Base-by-base conservation (phyloP, 805 yeast species). In the Wickerhamomyces ciferrii region DNA sequence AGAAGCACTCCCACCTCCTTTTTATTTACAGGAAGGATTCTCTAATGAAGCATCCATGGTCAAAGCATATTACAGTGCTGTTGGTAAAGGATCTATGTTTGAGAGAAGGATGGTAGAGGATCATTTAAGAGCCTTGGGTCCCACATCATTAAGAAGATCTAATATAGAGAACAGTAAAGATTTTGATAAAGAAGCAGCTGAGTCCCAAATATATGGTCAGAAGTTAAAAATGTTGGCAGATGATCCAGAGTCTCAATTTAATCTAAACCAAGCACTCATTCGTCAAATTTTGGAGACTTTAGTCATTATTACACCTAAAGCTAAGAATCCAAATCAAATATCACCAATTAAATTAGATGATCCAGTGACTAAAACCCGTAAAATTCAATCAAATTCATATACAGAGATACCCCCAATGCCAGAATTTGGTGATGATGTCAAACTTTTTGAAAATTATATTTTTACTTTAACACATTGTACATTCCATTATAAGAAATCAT, bases 371-470 rank as follows among this genome's bases (percentile, higher is more conserved):
- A 13, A 39, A 29, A 4, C 40, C 15, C 31, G 27, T 2, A 40
- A 25, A 13, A 25, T 42, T 15, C 56, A 53, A 1, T 50, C 44
- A 8, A 55, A 55, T 18, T 48, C 53, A 4, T 65, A 59, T 35
- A 48, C 54, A 1, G 72, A 69, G 41, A 49, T 71, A 0, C 75
- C 75, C 3, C 53, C 55, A n/a, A 46, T 69, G 1, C 68, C 72
- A 2, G 51, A 62, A 27, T 63, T 71, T 46, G 39, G 48, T 6
- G 38, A 50, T n/a, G 53, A 61, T 34, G 59, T 60, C 0, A 23
- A 41, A 8, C 37, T 38, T 5, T 68, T 69, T 50, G 67, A 59
- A 21, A 54, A 56, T 11, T 70, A 68, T 43, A 51, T 72, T 42
- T 64, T 67, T n/a, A 23, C 53, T 5, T 42, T 72, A 25, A 66